phyloP scores from a whole-genome alignment of 345 rosid species.

The Eucalyptus curtisii region DNA sequence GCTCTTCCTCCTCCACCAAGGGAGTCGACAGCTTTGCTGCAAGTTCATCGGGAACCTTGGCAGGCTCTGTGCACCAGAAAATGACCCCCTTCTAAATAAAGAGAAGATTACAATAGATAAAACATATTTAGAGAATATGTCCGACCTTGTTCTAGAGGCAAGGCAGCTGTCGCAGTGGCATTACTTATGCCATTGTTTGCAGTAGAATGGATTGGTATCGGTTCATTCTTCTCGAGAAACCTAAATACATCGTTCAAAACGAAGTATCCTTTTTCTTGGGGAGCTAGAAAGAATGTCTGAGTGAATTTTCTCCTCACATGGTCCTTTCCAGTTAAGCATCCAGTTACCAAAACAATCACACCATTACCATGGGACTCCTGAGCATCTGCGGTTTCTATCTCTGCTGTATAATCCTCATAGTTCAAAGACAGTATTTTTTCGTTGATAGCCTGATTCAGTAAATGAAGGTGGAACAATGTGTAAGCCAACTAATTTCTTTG shows the following conservation, averaged over 20 bases:
- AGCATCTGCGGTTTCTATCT: conserved; percentile 86
- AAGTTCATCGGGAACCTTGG: conserved; percentile 9
- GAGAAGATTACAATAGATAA: not conserved
- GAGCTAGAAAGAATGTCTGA: conserved; percentile 87
- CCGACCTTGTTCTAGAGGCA: conserved; percentile 32
- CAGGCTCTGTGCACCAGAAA: conserved; percentile 14
- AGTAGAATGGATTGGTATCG: conserved; percentile 6
- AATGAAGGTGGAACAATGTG: not conserved
- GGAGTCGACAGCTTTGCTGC: conserved; percentile 5
- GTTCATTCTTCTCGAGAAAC: conserved; percentile 47
- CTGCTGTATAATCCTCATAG: conserved; percentile 48
- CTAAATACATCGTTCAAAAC: conserved; percentile 82
- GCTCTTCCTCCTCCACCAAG: conserved; percentile 26
- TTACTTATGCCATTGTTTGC: conserved; percentile 17
- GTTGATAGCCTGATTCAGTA: conserved; percentile 22
- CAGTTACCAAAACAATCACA: conserved; percentile 71
- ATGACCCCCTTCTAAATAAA: not conserved
- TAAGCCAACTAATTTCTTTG: not conserved
- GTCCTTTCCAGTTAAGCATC: conserved; percentile 68
- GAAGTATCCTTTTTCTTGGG: conserved; percentile 79
- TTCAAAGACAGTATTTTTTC: conserved; percentile 49
- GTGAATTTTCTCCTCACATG: conserved; percentile 63
- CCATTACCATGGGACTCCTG: conserved; percentile 67
- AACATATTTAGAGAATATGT: not conserved
- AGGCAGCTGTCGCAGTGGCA: conserved; percentile 15